Base-by-base conservation (phyloP, 129 eudicot species). In the Mikania micrantha region DNA sequence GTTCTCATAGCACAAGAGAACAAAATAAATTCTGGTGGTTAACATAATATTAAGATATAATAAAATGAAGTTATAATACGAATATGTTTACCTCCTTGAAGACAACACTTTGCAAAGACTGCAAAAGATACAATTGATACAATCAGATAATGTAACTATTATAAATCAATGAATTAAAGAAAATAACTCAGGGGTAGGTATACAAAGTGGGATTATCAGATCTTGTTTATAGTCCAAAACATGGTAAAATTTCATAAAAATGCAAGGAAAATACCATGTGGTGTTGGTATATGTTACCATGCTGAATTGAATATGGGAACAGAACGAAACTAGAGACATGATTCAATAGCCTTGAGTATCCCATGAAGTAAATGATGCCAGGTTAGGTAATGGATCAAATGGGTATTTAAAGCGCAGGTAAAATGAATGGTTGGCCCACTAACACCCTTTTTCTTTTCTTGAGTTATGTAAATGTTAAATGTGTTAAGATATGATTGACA, bases 21-120 rank as follows among this genome's bases (percentile, higher is more conserved):
- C 27, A 54, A 7, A 59, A 19, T 22, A 16, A 31, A 25, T 21
- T 48, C 40, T 62, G 45, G 24, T 70, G 21, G 57, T 31, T 3
- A 44, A 60, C 8, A 35, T 3, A 47, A 40, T 38, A 21, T 52
- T 66, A 35, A 35, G n/a, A 34, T 56, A 60, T 27, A 41, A 34
- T 22, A 29, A 28, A 28, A 66, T 38, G 35, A 29, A 53, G 62
- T 67, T 27, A 74, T 68, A 49, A 29, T 28, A 53, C 16, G 69
- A 64, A 35, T 57, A 64, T 42, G n/a, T 48, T 64, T 80, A 92
- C 98, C 95, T 92, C 95, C 83, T 88, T 92, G 84, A 92, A 92
- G 77, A 92, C 95, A 77, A 92, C 96, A 47, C 98, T 92, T 75
- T 92, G 98, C 82, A 92, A 79, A 65, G 98, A 92, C 98, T 92